These are phyloP conservation scores for Ceratocystis cubensis DNA, from an alignment of 2,329 filamentous ascomycete species.

Conservation along the genomic window DNA sequence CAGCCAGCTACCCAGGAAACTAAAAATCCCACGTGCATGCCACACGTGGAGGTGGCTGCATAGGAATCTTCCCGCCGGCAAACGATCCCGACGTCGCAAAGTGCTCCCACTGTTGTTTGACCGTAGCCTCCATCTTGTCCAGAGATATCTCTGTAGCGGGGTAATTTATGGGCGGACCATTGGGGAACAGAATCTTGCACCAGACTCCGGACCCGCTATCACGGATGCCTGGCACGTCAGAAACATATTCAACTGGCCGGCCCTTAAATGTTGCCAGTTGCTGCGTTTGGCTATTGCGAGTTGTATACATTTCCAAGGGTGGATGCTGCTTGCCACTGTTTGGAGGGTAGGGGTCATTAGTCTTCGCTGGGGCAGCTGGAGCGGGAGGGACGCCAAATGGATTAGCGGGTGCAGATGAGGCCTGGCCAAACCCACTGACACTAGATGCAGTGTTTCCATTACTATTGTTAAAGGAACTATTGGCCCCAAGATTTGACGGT, in stretches of 20 bases:
- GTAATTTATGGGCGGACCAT: conserved; percentile 52
- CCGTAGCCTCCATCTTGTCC: conserved; percentile 46
- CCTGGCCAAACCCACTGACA: conserved; percentile 15
- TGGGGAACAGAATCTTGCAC: conserved; percentile 59
- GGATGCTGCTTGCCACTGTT: conserved; percentile 36
- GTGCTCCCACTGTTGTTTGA: conserved; percentile 50
- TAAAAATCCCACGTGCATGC: conserved; percentile 64
- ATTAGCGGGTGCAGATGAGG: conserved; percentile 9
- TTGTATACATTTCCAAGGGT: conserved; percentile 33
- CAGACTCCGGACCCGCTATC: conserved; percentile 40
- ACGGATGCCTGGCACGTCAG: conserved; percentile 35
- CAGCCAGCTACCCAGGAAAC: not conserved
- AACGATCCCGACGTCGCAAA: conserved; percentile 57
- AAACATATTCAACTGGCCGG: conserved; percentile 47
- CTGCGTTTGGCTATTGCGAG: conserved; percentile 31
- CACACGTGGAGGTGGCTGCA: conserved; percentile 64
- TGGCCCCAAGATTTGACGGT: conserved; percentile 8
- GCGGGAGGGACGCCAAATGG: conserved; percentile 17
- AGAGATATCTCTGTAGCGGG: conserved; percentile 49
- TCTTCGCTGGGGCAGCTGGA: conserved; percentile 18
- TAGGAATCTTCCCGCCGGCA: conserved; percentile 57
- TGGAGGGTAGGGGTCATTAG: conserved; percentile 34
- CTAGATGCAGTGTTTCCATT: conserved; percentile 7
- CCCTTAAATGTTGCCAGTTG: conserved; percentile 49
- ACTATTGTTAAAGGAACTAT: conserved; percentile 17